Evolutionary conservation across 2,329 filamentous ascomycete species (phyloP).

Genomic region (Colletotrichum zoysiae): DNA sequence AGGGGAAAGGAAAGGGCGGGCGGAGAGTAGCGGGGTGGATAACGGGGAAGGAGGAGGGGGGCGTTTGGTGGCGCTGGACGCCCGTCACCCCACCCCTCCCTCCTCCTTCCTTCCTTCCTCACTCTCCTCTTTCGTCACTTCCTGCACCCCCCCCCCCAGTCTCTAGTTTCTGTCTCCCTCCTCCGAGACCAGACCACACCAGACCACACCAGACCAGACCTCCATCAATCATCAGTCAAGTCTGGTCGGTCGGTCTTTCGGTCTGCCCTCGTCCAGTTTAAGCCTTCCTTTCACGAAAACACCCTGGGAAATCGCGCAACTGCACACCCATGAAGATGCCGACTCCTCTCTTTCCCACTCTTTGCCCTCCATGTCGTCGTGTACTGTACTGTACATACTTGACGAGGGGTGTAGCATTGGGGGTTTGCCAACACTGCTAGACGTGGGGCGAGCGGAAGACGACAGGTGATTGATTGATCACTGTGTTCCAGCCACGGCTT

Average conservation of each 20-base stretch:
- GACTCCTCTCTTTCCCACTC: constrained; percentile 18
- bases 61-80: no score
- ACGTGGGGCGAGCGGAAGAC: constrained; percentile 21
- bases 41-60: neutral
- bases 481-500: constrained; percentile 29
- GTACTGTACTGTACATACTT: neutral
- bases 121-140: neutral
- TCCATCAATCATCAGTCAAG: constrained; percentile 19
- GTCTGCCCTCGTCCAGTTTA: constrained; percentile 9
- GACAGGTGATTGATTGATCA: neutral
- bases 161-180: constrained; percentile 9
- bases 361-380: constrained; percentile 1
- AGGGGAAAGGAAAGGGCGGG: constrained; percentile 1
- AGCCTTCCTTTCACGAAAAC: constrained; percentile 7
- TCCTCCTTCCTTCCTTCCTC: neutral
- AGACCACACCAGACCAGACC: neutral
- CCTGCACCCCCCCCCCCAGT: neutral
- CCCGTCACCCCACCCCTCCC: no score
- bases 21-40: neutral
- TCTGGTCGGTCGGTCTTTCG: constrained; percentile 7
- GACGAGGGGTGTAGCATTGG: neutral
- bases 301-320: constrained; percentile 40
- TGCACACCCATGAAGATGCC: constrained; percentile 36
- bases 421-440: constrained; percentile 4
- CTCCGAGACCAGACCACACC: neutral